Percentiles rank a stretch among this genome's conserved stretches.
phyloP scores from a whole-genome alignment of 306 rosid genomes.

The Quercus suber region DNA sequence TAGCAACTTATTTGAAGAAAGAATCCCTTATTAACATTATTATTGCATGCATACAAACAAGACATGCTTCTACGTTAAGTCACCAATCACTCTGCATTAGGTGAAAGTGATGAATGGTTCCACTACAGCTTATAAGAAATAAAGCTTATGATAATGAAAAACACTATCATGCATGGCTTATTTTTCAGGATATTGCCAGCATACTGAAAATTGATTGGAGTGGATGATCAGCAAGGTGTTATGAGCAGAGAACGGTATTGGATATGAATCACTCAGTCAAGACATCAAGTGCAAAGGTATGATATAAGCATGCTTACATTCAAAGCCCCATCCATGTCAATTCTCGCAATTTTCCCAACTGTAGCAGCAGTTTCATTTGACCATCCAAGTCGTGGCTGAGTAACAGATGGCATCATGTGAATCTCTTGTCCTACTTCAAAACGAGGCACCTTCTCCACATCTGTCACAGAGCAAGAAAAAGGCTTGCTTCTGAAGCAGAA shows the following conservation, averaged over 20 bases:
- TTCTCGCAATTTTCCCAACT: conserved; percentile 76
- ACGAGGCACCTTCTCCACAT: conserved; percentile 87
- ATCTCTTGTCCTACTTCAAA: conserved; percentile 90
- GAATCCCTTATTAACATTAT: conserved; percentile 13
- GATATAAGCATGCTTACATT: conserved; percentile 60
- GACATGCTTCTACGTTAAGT: neutral
- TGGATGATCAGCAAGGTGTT: conserved; percentile 1
- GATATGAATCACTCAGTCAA: neutral
- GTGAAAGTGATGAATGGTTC: neutral
- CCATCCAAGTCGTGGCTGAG: conserved; percentile 96
- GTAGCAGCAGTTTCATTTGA: conserved; percentile 91
- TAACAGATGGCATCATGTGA: conserved; percentile 68
- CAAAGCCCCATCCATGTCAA: conserved; percentile 95
- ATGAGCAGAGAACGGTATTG: neutral
- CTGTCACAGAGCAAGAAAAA: conserved; percentile 86
- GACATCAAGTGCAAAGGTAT: conserved; percentile 8
- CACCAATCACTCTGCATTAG: neutral
- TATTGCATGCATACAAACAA: neutral
- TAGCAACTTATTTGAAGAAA: neutral
- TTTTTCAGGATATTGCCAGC: neutral
- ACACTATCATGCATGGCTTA: neutral
- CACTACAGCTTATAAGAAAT: neutral
- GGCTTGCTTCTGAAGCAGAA: conserved; percentile 98
- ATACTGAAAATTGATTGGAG: neutral
- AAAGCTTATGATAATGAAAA: neutral